Percentiles rank a stretch among this genome's conserved stretches.
Evolutionary conservation across 1,284 basidiomycete species (phyloP).

Genomic region (Boletus calvinii): DNA sequence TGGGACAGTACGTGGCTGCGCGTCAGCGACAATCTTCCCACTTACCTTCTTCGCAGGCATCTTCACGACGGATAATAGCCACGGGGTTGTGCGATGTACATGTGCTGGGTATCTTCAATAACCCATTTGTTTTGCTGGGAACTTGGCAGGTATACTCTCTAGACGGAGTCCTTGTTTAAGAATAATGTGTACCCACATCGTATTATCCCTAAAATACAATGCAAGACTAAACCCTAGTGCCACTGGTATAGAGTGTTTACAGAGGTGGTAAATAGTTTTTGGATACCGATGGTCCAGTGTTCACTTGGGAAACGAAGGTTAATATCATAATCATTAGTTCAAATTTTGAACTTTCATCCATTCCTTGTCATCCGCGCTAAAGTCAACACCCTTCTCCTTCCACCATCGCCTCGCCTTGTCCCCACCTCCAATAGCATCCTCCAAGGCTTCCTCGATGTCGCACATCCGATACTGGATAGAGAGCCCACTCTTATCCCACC

Average conservation of each 20-base stretch:
- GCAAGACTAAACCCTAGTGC: slow-evolving; percentile 3
- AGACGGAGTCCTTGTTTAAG: slow-evolving; percentile 2
- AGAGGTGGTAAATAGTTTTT: slow-evolving; percentile 2
- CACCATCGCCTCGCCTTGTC: slow-evolving; percentile 73
- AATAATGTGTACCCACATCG: slow-evolving; percentile 10
- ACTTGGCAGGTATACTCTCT: not conserved
- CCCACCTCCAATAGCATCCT: slow-evolving; percentile 77
- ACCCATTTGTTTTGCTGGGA: not conserved
- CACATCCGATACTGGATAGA: slow-evolving; percentile 81
- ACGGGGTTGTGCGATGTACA: slow-evolving; percentile 1
- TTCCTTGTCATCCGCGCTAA: slow-evolving; percentile 75
- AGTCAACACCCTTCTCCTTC: slow-evolving; percentile 73
- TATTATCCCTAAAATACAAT: slow-evolving; percentile 14
- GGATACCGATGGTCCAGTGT: not conserved
- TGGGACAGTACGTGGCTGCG: slow-evolving; percentile 61
- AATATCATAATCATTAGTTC: slow-evolving; percentile 43
- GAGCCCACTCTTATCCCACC: slow-evolving; percentile 79
- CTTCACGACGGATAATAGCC: slow-evolving; percentile 31
- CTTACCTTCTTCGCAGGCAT: slow-evolving; percentile 25
- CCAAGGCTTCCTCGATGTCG: slow-evolving; percentile 82
- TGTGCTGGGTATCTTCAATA: slow-evolving; percentile 1
- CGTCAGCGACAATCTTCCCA: not conserved
- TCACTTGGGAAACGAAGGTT: not conserved
- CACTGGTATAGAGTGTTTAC: slow-evolving; percentile 3
- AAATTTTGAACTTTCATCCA: slow-evolving; percentile 79